These are phyloP conservation scores for Yamadazyma paraphyllophila DNA, from an alignment of 805 yeast species.

Conservation along the genomic window DNA sequence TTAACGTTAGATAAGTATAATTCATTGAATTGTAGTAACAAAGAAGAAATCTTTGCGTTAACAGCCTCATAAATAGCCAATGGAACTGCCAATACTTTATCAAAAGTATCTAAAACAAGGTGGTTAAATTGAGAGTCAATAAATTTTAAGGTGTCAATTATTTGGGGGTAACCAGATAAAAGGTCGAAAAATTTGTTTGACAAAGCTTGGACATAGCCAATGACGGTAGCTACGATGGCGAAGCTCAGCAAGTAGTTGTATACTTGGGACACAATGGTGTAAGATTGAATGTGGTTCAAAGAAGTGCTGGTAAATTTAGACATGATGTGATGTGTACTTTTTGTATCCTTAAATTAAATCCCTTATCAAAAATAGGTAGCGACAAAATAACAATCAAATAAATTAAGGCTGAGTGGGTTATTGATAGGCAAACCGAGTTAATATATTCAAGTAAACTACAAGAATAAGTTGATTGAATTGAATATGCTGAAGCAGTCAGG, in stretches of 20 bases:
- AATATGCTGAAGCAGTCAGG: neutral
- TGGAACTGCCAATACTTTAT: slow-evolving; percentile 14
- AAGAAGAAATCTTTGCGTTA: neutral
- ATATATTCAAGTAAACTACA: neutral
- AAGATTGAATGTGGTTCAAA: slow-evolving; percentile 30
- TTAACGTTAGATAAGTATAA: slow-evolving; percentile 14
- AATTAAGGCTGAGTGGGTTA: neutral
- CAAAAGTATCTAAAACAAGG: slow-evolving; percentile 23
- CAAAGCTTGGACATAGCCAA: slow-evolving; percentile 23
- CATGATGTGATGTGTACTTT: slow-evolving; percentile 3
- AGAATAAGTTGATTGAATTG: neutral
- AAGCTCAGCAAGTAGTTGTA: slow-evolving; percentile 24
- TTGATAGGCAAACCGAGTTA: neutral
- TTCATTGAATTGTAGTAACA: slow-evolving; percentile 8
- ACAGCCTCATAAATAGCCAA: neutral
- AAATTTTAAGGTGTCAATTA: slow-evolving; percentile 17
- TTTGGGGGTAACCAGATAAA: slow-evolving; percentile 19
- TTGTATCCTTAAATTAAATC: neutral
- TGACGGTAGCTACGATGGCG: slow-evolving; percentile 21
- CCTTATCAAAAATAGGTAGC: neutral
- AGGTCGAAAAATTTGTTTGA: slow-evolving; percentile 21
- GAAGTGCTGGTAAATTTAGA: slow-evolving; percentile 31
- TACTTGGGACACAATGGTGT: slow-evolving; percentile 25
- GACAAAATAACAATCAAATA: too few species aligned
- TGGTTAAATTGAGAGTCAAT: slow-evolving; percentile 24